A percentile compares a stretch with the other conserved stretches of the same genome.
Conservation (phyloP, 768 basidiomycete species). For the Leccinellum rugosiceps region DNA sequence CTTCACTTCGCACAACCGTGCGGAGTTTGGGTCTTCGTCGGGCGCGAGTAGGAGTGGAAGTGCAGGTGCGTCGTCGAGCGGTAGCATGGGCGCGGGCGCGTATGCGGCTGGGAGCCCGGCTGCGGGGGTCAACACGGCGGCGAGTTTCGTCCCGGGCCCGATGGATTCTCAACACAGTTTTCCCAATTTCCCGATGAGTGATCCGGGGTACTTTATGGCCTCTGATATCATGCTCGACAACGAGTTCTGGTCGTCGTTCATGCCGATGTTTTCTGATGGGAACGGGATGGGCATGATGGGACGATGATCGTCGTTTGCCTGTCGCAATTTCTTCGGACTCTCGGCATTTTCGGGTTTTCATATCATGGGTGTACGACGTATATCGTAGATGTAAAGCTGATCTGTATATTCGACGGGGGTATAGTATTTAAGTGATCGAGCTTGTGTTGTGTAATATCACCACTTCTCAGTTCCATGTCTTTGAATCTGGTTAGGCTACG, state of each 20-base stretch:
- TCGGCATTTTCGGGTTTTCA: background rate
- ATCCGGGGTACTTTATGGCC: slow-evolving; percentile 31
- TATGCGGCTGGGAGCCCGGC: slow-evolving; percentile 11
- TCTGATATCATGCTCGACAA: slow-evolving; percentile 42
- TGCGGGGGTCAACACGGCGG: background rate
- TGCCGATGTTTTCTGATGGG: slow-evolving; percentile 32
- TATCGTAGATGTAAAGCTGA: slow-evolving; percentile 3
- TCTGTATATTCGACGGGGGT: slow-evolving; percentile 2
- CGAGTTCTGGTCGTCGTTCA: slow-evolving; percentile 43
- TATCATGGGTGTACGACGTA: background rate
- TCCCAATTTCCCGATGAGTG: slow-evolving; percentile 22
- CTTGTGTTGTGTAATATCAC: slow-evolving; percentile 5
- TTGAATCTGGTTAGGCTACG: background rate
- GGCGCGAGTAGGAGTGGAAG: slow-evolving; percentile 14
- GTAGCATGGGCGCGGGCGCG: slow-evolving; percentile 12
- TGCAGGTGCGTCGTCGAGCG: slow-evolving; percentile 10
- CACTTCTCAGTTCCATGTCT: background rate
- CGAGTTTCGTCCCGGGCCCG: background rate
- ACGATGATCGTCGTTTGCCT: background rate
- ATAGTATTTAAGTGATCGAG: slow-evolving; percentile 2
- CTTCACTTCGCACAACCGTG: slow-evolving; percentile 16
- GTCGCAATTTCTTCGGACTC: background rate
- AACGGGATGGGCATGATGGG: slow-evolving; percentile 12
- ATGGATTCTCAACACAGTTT: slow-evolving; percentile 21
- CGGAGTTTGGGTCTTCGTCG: slow-evolving; percentile 16